phyloP scores from a whole-genome alignment of 768 basidiomycete genomes.

The Tulasnella sp. region DNA sequence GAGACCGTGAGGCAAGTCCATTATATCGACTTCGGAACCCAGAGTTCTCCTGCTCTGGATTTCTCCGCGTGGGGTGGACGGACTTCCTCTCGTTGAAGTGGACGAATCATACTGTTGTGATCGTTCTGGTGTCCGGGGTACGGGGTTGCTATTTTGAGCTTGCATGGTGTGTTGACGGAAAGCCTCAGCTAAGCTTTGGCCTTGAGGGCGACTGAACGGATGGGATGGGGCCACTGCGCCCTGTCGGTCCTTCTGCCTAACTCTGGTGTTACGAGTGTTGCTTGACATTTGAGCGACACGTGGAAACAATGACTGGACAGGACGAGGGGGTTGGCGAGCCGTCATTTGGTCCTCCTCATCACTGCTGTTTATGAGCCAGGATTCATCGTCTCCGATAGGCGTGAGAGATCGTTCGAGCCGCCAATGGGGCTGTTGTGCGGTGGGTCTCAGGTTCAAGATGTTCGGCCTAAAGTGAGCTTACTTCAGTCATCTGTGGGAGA shows the following conservation, averaged over 20 bases:
- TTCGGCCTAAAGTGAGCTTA: background rate
- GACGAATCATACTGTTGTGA: too few species aligned
- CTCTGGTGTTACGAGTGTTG: too few species aligned
- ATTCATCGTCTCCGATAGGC: background rate
- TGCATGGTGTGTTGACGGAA: background rate
- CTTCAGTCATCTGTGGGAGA: background rate
- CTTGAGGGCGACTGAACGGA: background rate
- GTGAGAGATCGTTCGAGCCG: background rate
- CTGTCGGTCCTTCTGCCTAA: background rate
- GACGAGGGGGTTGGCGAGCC: background rate
- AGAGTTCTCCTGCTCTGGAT: background rate
- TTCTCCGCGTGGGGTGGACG: background rate
- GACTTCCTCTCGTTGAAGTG: background rate
- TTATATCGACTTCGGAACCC: background rate
- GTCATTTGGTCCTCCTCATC: background rate
- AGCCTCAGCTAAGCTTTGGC: background rate
- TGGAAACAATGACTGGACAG: background rate
- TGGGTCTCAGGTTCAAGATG: background rate
- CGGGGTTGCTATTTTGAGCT: background rate
- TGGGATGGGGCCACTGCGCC: background rate
- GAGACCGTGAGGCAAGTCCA: background rate
- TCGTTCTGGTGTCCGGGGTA: background rate
- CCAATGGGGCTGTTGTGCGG: background rate
- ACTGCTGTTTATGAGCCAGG: background rate
- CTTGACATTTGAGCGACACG: too few species aligned